A percentile compares a stretch with the other conserved stretches of the same genome.
These are phyloP conservation scores for Albugo candida DNA, from an alignment of 352 stramenopile genomes.

Conservation along the genomic window DNA sequence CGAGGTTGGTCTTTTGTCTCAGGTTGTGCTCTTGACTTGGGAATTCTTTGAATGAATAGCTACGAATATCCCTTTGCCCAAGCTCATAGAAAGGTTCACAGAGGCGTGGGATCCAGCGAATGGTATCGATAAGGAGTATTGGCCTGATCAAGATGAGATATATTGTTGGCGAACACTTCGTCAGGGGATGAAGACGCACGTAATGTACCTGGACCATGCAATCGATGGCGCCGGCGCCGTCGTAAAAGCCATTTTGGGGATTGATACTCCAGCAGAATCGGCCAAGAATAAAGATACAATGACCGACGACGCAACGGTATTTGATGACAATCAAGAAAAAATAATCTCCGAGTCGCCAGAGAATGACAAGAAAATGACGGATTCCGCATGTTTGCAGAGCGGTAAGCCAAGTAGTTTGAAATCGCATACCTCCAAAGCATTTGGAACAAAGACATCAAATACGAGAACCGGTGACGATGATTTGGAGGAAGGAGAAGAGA, in stretches of 20 bases:
- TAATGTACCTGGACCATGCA: slow-evolving; percentile 49
- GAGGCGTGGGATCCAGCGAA: slow-evolving; percentile 89
- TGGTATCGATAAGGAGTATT: slow-evolving; percentile 90
- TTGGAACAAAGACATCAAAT: too few relatives aligned
- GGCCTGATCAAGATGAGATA: slow-evolving; percentile 86
- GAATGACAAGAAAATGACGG: too few relatives aligned
- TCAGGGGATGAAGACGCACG: slow-evolving; percentile 47
- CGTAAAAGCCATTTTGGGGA: slow-evolving; percentile 48
- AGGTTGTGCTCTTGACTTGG: slow-evolving; percentile 9
- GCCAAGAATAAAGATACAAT: too few relatives aligned
- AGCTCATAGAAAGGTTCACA: slow-evolving; percentile 79
- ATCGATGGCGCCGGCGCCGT: slow-evolving; percentile 34
- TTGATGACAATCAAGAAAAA: too few relatives aligned
- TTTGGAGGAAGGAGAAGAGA: too few relatives aligned
- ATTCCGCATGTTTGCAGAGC: too few relatives aligned
- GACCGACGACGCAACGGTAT: too few relatives aligned
- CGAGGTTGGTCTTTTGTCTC: slow-evolving; percentile 14
- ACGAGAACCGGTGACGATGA: too few relatives aligned
- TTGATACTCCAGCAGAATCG: neutral
- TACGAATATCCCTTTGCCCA: slow-evolving; percentile 36
- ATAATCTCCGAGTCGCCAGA: too few relatives aligned
- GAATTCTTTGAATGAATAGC: slow-evolving; percentile 12
- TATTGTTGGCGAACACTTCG: slow-evolving; percentile 73
- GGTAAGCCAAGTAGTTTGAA: too few relatives aligned
- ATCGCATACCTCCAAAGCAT: too few relatives aligned